phyloP scores from a whole-genome alignment of 2,329 filamentous ascomycete genomes.

The Pseudogymnoascus sp. region DNA sequence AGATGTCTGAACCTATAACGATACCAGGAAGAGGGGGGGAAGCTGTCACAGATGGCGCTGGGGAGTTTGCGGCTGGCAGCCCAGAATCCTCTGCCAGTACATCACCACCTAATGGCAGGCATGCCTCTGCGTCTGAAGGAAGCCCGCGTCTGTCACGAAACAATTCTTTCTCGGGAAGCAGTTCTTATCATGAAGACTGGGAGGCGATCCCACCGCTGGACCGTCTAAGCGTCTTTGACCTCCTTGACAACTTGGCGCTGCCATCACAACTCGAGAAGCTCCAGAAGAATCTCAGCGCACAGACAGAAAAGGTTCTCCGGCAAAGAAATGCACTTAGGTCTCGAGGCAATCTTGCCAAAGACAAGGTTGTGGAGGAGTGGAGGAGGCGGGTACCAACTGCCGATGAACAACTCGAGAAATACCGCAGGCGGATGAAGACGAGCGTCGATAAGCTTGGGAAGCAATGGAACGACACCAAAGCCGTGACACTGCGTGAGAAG shows the following conservation, averaged over 20 bases:
- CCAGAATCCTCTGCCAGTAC: slow-evolving; percentile 35
- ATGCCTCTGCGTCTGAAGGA: slow-evolving; percentile 36
- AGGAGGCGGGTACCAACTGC: slow-evolving; percentile 74
- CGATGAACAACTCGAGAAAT: slow-evolving; percentile 87
- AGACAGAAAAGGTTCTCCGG: slow-evolving; percentile 75
- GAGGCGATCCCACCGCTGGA: slow-evolving; percentile 82
- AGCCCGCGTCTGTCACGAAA: slow-evolving; percentile 62
- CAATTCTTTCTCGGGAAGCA: slow-evolving; percentile 73
- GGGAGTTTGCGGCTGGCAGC: background rate
- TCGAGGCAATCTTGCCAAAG: slow-evolving; percentile 67
- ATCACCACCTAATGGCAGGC: slow-evolving; percentile 38
- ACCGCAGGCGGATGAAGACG: slow-evolving; percentile 75
- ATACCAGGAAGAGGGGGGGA: slow-evolving; percentile 25
- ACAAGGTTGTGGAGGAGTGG: slow-evolving; percentile 90
- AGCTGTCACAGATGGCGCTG: background rate
- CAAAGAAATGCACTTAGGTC: slow-evolving; percentile 74
- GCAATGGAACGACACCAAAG: slow-evolving; percentile 83
- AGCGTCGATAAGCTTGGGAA: slow-evolving; percentile 81
- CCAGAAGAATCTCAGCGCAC: slow-evolving; percentile 70
- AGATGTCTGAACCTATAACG: slow-evolving; percentile 37
- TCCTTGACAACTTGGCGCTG: slow-evolving; percentile 87
- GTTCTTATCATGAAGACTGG: slow-evolving; percentile 81
- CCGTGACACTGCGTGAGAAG: slow-evolving; percentile 86
- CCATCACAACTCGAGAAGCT: slow-evolving; percentile 86
- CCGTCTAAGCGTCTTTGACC: slow-evolving; percentile 80